Conservation (phyloP, 225 moss, liverwort and hornwort species). For the Neckera pumila region DNA sequence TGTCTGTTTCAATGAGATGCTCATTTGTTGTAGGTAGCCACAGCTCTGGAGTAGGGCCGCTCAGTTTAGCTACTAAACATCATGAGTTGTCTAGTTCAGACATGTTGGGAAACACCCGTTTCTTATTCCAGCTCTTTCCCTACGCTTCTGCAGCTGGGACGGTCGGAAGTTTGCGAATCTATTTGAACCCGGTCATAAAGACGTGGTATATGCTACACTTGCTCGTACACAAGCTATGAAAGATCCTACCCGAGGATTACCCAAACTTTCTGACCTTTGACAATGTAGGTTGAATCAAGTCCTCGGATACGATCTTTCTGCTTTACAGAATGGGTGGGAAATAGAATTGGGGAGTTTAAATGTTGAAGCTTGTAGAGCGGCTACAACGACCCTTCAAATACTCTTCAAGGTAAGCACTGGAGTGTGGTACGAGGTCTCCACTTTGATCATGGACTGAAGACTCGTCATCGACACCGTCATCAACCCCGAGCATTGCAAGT, state of each 20-base stretch:
- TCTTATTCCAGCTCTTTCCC: constrained; percentile 43
- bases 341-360: not conserved
- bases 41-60: not conserved
- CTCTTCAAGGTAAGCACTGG: constrained; percentile 43
- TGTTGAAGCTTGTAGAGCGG: constrained; percentile 43
- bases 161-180: constrained; percentile 17
- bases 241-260: constrained; percentile 23
- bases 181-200: not conserved
- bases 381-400: constrained; percentile 42
- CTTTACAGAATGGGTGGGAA: constrained; percentile 2
- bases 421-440: constrained; percentile 29
- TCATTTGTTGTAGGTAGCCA: not conserved
- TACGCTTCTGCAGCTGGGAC: constrained; percentile 20
- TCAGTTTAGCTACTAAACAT: not conserved
- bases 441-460: constrained; percentile 30
- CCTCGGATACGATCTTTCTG: constrained; percentile 22
- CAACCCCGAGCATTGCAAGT: constrained; percentile 54
- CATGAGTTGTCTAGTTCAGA: not conserved
- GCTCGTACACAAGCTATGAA: constrained; percentile 4
- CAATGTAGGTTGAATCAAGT: not conserved
- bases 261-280: not conserved
- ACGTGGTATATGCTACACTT: constrained; percentile 11
- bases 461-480: constrained; percentile 24
- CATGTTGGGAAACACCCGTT: not conserved
- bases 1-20: not conserved